A percentile compares a stretch with the other conserved stretches of the same genome.
phyloP scores from a whole-genome alignment of 306 rosid genomes.

The Glycine tomentella region DNA sequence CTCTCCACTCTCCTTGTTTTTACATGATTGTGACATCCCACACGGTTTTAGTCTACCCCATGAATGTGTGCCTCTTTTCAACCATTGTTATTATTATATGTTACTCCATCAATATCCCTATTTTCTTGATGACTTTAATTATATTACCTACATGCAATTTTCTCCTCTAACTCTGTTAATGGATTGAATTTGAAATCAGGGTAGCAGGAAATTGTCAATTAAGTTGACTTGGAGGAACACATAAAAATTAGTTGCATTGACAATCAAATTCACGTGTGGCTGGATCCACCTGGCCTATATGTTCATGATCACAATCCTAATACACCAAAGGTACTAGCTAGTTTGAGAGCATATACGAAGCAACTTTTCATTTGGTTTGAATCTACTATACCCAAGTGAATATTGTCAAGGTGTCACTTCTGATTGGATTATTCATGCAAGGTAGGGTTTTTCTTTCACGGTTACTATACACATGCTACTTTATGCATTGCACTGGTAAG shows the following conservation, averaged over 20 bases:
- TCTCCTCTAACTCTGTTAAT: conserved; percentile 30
- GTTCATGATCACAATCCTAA: conserved; percentile 27
- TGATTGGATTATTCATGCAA: conserved; percentile 11
- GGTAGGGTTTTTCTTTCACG: too few species aligned
- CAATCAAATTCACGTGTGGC: conserved; percentile 57
- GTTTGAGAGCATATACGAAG: background rate
- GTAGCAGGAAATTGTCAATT: conserved; percentile 49
- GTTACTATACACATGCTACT: background rate
- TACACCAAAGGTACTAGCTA: conserved; percentile 1
- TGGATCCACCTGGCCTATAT: conserved; percentile 42
- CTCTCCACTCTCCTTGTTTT: conserved; percentile 31
- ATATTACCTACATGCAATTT: conserved; percentile 11
- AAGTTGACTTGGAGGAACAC: conserved; percentile 49
- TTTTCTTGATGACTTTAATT: conserved; percentile 42
- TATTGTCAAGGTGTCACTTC: conserved; percentile 44
- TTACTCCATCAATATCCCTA: conserved; percentile 11
- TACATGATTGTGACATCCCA: conserved; percentile 36
- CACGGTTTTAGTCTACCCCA: conserved; percentile 42
- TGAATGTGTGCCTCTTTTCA: conserved; percentile 38
- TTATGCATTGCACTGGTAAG: conserved; percentile 13
- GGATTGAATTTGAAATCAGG: conserved; percentile 45
- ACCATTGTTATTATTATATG: conserved; percentile 26
- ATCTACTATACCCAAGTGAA: background rate
- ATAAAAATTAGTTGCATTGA: conserved; percentile 45
- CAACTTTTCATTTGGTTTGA: background rate